Evolutionary conservation across 306 rosid species (phyloP), one percentile per base, ranked within the genome.

Genomic region (Amphicarpaea edgeworthii): DNA sequence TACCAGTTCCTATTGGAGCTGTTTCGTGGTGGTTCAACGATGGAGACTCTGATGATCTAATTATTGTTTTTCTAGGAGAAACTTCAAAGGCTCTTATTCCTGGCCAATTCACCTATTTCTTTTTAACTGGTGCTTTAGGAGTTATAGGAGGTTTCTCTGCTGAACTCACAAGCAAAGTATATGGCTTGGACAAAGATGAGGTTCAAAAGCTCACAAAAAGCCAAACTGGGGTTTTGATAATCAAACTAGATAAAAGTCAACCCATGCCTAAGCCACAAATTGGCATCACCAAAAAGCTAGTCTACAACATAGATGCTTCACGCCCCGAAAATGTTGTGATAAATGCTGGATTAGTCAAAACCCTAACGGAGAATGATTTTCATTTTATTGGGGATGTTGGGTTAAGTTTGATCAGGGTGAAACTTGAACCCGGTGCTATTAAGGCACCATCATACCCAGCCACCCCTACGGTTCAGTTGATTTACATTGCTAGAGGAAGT

Each of bases 11-110:
- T 3, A 16, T 57, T 14, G 97, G 89, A 55, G 7, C 59, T 20
- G 43, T 83, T 17, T 91, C 97, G 14, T 91, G 97, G 97, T 91
- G 97, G 97, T 89, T 77, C 90, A 89, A 89, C 30, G 40, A 81
- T 11, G 94, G 84, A 24, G 88, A 83, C 37, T 79, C 91, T 0
- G 81, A 84, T 0, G 81, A 84, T 19, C 82, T 91, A 1, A 53
- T 16, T 0, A 34, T 91, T 11, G 7, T 65, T 2, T 83, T 87
- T 71, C 65, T 91, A 19, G 97, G 92, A 0, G 86, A 87, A 49
- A 87, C 97, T 4, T 60, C 77, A 1, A 68, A 64, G 7, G 82
- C 84, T n/a, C 68, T 50, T 69, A 15, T 76, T 23, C 87, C 86
- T 0, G 94, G 93, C 0, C 80, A 83, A 45, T 61, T 89, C 77